Conservation (phyloP, 495 filamentous ascomycete genomes). For the Jackrogersella multiformis region DNA sequence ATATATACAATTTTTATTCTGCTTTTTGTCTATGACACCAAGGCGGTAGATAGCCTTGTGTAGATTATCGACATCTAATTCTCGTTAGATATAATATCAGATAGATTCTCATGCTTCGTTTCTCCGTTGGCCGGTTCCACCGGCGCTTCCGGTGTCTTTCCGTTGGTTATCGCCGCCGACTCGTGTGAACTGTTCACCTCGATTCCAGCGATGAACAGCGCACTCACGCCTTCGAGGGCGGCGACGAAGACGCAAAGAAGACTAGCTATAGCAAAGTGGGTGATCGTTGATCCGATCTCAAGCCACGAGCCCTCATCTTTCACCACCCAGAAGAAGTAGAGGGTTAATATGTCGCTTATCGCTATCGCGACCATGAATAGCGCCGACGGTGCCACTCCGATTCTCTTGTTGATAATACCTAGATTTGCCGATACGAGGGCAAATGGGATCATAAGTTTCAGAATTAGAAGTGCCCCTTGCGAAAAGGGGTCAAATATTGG, state of each 20-base stretch:
- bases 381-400: constrained; percentile 83
- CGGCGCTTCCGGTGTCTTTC: constrained; percentile 40
- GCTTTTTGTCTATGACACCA: neutral
- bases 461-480: constrained; percentile 84
- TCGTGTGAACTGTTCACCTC: constrained; percentile 65
- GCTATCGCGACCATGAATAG: constrained; percentile 96
- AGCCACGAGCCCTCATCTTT: constrained; percentile 96
- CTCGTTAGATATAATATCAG: constrained; percentile 8
- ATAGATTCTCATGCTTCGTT: constrained; percentile 9
- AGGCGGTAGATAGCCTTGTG: neutral
- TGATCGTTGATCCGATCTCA: constrained; percentile 96
- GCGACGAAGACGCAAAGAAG: constrained; percentile 90
- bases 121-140: constrained; percentile 38
- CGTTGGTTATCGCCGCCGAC: constrained; percentile 32
- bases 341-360: constrained; percentile 87
- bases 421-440: constrained; percentile 92
- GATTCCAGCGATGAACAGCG: constrained; percentile 82
- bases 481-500: constrained; percentile 95
- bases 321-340: constrained; percentile 98
- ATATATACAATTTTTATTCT: constrained; percentile 20
- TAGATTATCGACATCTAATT: constrained; percentile 21
- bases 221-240: constrained; percentile 84
- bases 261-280: constrained; percentile 92
- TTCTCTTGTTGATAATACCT: constrained; percentile 86
- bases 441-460: constrained; percentile 95